These are phyloP conservation scores for Carex parvula DNA, from an alignment of 176 grass and related monocot species.

Conservation along the genomic window DNA sequence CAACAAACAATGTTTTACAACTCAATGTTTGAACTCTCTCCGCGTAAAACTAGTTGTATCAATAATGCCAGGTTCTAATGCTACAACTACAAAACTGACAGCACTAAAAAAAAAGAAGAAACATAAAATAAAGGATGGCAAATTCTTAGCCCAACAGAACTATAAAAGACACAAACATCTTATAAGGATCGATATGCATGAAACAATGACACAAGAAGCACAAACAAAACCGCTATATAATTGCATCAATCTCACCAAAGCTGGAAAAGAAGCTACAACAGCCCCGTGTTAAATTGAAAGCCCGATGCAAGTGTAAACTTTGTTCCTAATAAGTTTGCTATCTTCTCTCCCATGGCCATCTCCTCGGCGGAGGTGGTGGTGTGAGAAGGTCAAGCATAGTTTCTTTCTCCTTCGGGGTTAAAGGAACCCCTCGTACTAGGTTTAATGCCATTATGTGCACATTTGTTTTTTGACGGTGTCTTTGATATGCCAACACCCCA, in stretches of 20 bases:
- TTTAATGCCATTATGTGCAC: constrained; percentile 95
- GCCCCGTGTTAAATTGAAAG: background rate
- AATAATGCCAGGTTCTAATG: background rate
- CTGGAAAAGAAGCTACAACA: background rate
- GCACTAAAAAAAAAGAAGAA: background rate
- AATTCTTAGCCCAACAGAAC: background rate
- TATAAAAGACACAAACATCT: background rate
- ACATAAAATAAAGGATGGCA: background rate
- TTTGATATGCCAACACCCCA: constrained; percentile 75
- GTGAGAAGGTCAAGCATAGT: constrained; percentile 72
- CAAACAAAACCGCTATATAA: background rate
- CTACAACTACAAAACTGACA: background rate
- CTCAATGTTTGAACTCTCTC: background rate
- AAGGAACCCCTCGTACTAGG: constrained; percentile 67
- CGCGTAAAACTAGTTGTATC: background rate
- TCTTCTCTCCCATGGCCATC: constrained; percentile 46
- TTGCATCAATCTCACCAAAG: background rate
- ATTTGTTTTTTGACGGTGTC: constrained; percentile 68
- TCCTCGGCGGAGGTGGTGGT: constrained; percentile 39
- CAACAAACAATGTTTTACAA: too few relatives aligned
- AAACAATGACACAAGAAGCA: background rate
- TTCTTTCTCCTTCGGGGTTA: constrained; percentile 82
- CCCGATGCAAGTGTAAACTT: background rate
- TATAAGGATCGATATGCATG: background rate
- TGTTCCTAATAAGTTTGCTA: constrained; percentile 15